phyloP scores from a whole-genome alignment of 1,284 basidiomycete species.

The Peniophora sp. region DNA sequence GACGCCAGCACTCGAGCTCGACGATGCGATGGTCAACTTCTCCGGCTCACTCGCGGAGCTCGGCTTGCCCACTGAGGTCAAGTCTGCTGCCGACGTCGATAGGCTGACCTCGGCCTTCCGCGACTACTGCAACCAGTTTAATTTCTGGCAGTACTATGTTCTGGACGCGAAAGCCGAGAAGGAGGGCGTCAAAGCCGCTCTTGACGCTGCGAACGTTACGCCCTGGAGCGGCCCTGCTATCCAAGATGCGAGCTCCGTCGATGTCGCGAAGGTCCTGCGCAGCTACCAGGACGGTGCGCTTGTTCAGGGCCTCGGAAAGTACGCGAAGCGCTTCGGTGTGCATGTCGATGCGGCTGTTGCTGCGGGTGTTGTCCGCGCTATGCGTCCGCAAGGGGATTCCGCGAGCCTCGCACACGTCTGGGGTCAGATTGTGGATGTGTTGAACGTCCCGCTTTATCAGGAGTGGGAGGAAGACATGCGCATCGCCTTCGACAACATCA shows the following conservation, averaged over 20 bases:
- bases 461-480: slow-evolving; percentile 82
- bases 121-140: slow-evolving; percentile 51
- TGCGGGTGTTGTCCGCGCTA: slow-evolving; percentile 66
- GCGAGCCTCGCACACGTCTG: slow-evolving; percentile 60
- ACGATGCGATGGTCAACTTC: slow-evolving; percentile 77
- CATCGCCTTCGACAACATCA: slow-evolving; percentile 67
- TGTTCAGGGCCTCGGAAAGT: slow-evolving; percentile 35
- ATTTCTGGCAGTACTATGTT: slow-evolving; percentile 91
- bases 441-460: slow-evolving; percentile 83
- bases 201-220: slow-evolving; percentile 34
- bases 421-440: slow-evolving; percentile 69
- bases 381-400: slow-evolving; percentile 46
- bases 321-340: slow-evolving; percentile 66
- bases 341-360: slow-evolving; percentile 52
- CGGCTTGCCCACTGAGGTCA: slow-evolving; percentile 68
- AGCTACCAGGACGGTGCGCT: slow-evolving; percentile 6
- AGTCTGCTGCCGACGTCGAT: slow-evolving; percentile 62
- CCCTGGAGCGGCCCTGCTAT: slow-evolving; percentile 55
- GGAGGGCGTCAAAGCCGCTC: slow-evolving; percentile 41
- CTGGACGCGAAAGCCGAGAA: slow-evolving; percentile 63
- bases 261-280: slow-evolving; percentile 57
- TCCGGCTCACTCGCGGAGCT: slow-evolving; percentile 55
- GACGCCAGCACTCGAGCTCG: slow-evolving; percentile 80
- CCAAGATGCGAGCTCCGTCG: slow-evolving; percentile 49
- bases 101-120: slow-evolving; percentile 58